These are phyloP conservation scores for Alternaria incomplexa DNA, from an alignment of 2,329 filamentous ascomycete species.

Conservation along the genomic window DNA sequence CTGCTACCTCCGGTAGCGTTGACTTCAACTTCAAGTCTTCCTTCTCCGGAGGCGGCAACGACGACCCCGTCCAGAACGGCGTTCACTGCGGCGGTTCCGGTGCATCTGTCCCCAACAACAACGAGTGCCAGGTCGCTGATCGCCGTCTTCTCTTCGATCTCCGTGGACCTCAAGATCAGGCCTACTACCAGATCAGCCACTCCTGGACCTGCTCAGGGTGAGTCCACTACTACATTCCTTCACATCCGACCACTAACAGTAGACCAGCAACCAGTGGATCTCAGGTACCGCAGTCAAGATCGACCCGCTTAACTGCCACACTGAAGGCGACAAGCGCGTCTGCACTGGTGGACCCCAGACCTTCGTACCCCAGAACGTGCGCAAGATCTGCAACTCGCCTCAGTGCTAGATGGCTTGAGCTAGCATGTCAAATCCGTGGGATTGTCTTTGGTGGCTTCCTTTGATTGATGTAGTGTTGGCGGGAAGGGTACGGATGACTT, in stretches of 20 bases:
- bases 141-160: conserved; percentile 31
- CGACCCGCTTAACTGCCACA: conserved; percentile 16
- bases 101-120: conserved; percentile 22
- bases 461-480: background rate
- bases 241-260: background rate
- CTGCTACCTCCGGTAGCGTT: conserved; percentile 19
- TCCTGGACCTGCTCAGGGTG: conserved; percentile 38
- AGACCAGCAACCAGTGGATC: conserved; percentile 24
- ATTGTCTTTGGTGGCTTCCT: background rate
- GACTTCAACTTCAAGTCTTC: conserved; percentile 32
- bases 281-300: conserved; percentile 24
- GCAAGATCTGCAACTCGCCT: conserved; percentile 23
- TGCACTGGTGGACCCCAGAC: conserved; percentile 15
- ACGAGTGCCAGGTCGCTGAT: conserved; percentile 26
- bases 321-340: background rate
- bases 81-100: conserved; percentile 26
- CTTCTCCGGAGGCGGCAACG: conserved; percentile 21
- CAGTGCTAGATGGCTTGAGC: conserved; percentile 7
- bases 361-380: conserved; percentile 30
- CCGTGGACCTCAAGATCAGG: conserved; percentile 19
- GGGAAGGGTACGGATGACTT: background rate
- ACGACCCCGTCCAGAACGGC: conserved; percentile 24
- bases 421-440: background rate
- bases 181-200: conserved; percentile 36
- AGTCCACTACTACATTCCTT: conserved; percentile 2